Evolutionary conservation across 2,329 filamentous ascomycete genomes (phyloP).

Genomic region (Aspergillus fumigatiaffinis): DNA sequence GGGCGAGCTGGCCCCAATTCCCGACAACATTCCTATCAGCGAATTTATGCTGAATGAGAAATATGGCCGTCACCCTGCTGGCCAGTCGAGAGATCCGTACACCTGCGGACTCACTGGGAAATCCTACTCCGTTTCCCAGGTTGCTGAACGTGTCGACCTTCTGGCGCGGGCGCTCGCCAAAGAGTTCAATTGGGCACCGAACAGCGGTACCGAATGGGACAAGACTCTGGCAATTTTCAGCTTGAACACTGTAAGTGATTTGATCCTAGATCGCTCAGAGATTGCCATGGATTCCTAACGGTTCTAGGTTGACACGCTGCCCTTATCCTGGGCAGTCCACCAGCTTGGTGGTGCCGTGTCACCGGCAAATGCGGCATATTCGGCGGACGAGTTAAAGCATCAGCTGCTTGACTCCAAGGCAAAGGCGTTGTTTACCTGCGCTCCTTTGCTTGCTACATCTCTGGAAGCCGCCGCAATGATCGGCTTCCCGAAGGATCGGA

Average conservation of each 20-base stretch:
- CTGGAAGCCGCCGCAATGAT: conserved; percentile 61
- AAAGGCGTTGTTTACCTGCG: conserved; percentile 68
- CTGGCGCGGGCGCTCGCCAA: conserved; percentile 66
- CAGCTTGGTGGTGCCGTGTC: conserved; percentile 69
- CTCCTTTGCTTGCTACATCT: conserved; percentile 61
- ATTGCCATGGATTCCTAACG: background rate
- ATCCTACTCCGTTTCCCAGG: conserved; percentile 60
- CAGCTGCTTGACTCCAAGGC: conserved; percentile 67
- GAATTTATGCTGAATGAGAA: conserved; percentile 74
- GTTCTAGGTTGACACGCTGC: conserved; percentile 66
- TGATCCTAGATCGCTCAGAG: background rate
- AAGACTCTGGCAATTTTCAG: conserved; percentile 74
- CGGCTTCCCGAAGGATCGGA: conserved; percentile 59
- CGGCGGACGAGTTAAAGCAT: conserved; percentile 64
- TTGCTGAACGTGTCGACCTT: conserved; percentile 62
- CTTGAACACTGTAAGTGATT: conserved; percentile 65
- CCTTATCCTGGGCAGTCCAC: conserved; percentile 70
- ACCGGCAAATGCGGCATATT: conserved; percentile 73
- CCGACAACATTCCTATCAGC: conserved; percentile 69
- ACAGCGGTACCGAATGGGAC: conserved; percentile 73
- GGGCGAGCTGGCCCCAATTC: conserved; percentile 51
- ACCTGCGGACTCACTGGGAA: conserved; percentile 72
- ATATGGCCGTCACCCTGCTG: conserved; percentile 62
- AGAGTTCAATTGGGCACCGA: conserved; percentile 67
- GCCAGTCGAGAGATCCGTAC: conserved; percentile 65